Percentiles rank a stretch among this genome's conserved stretches.
phyloP scores from a whole-genome alignment of 2,329 filamentous ascomycete species.

The Alternaria gansuensis region DNA sequence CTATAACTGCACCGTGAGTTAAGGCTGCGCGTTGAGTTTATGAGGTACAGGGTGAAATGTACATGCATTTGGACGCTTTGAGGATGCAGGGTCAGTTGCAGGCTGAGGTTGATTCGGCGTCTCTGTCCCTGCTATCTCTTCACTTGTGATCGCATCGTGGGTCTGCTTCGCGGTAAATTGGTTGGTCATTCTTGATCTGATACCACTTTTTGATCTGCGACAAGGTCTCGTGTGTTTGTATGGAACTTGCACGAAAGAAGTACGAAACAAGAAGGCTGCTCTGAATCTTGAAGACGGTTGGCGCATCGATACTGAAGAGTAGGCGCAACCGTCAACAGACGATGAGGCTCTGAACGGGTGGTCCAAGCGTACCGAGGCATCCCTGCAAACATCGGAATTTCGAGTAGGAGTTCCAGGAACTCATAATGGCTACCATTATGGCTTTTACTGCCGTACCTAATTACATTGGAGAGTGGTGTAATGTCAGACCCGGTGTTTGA shows the following conservation, averaged over 20 bases:
- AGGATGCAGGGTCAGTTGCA: constrained; percentile 8
- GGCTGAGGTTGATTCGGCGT: constrained; percentile 15
- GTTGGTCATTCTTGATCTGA: neutral
- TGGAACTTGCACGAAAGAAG: neutral
- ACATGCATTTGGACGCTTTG: constrained; percentile 53
- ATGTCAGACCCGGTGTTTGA: constrained; percentile 23
- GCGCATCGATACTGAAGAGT: neutral
- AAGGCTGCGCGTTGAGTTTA: constrained; percentile 11
- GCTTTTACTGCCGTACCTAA: too few relatives aligned
- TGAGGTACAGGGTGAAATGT: constrained; percentile 15
- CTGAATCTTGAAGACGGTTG: neutral
- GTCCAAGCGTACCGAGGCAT: constrained; percentile 27
- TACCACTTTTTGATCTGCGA: neutral
- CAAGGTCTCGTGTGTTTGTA: neutral
- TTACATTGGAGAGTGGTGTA: neutral
- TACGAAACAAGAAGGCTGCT: neutral
- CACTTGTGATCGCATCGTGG: constrained; percentile 34
- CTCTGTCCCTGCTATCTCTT: constrained; percentile 32
- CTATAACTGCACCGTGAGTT: constrained; percentile 54
- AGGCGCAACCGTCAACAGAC: constrained; percentile 4
- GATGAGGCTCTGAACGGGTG: constrained; percentile 16
- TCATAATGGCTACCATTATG: constrained; percentile 16
- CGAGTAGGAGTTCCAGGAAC: constrained; percentile 3
- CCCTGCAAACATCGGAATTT: constrained; percentile 27
- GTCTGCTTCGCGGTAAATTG: constrained; percentile 8